Conservation (phyloP, 306 rosid species). For the Aeschynomene evenia region DNA sequence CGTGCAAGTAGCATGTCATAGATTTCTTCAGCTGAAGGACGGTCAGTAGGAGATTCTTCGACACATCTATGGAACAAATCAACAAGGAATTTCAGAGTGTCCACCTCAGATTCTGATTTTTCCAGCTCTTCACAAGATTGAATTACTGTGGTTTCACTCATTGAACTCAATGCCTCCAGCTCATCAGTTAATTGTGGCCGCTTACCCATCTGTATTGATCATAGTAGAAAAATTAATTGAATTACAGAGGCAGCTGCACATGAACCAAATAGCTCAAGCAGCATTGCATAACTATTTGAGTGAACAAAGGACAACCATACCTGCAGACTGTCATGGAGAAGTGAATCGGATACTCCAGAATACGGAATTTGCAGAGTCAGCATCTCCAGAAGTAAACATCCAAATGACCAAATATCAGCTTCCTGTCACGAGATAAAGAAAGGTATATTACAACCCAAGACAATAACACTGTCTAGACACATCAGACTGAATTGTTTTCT, state of each 20-base stretch:
- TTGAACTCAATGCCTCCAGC: conserved; percentile 53
- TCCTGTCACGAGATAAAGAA: conserved; percentile 54
- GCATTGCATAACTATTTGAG: neutral
- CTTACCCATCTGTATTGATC: conserved; percentile 51
- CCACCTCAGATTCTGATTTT: conserved; percentile 43
- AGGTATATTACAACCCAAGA: conserved; percentile 1
- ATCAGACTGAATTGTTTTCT: neutral
- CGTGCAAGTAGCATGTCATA: conserved; percentile 50
- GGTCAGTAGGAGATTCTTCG: conserved; percentile 56
- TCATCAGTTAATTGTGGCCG: conserved; percentile 69
- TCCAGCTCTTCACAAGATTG: conserved; percentile 55
- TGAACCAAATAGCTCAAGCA: neutral
- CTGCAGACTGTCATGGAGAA: conserved; percentile 63
- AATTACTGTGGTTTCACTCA: conserved; percentile 51
- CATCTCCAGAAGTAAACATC: conserved; percentile 86
- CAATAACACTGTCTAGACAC: neutral
- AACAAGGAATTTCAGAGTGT: conserved; percentile 52
- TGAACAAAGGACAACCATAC: conserved; percentile 35
- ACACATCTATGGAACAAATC: conserved; percentile 74
- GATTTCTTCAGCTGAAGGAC: conserved; percentile 76
- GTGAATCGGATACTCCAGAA: conserved; percentile 56
- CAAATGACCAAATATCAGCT: conserved; percentile 97
- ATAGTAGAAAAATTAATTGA: conserved; percentile 11
- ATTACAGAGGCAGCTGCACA: neutral
- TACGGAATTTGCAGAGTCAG: conserved; percentile 74